A percentile compares a stretch with the other conserved stretches of the same genome.
Evolutionary conservation across 2,329 filamentous ascomycete species (phyloP).

Genomic region (Diplocarpon mali): DNA sequence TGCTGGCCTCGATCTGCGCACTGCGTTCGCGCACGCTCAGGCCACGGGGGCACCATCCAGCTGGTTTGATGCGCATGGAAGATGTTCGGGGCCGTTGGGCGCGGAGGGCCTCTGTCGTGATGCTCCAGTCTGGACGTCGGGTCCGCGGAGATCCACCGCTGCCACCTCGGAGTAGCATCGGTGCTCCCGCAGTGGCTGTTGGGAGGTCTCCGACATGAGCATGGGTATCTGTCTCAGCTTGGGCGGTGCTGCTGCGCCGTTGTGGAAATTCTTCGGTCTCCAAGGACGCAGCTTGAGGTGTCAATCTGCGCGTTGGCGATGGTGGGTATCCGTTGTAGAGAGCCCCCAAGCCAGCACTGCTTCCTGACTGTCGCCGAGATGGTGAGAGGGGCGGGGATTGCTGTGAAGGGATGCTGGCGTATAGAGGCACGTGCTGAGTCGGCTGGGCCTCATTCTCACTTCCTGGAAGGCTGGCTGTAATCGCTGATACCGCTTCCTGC

Average conservation of each 20-base stretch:
- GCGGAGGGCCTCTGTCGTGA: constrained; percentile 3
- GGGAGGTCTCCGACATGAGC: neutral
- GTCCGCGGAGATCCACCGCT: constrained; percentile 1
- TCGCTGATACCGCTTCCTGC: neutral
- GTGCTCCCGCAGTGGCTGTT: neutral
- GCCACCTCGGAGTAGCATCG: constrained; percentile 3
- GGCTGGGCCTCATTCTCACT: neutral
- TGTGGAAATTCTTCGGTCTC: constrained; percentile 13
- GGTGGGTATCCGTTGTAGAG: neutral
- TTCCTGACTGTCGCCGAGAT: too few species aligned
- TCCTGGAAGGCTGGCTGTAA: neutral
- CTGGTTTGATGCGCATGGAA: neutral
- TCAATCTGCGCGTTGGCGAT: neutral
- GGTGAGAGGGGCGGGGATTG: too few species aligned
- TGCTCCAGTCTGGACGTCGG: neutral
- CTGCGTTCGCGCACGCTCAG: neutral
- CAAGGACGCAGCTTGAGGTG: neutral
- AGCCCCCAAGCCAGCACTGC: neutral
- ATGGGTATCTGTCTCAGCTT: constrained; percentile 3
- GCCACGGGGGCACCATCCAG: neutral
- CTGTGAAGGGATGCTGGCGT: too few species aligned
- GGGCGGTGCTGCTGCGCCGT: constrained; percentile 4
- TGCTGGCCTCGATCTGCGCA: neutral
- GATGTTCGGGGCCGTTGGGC: neutral
- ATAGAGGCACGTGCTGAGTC: too few species aligned